Base-by-base conservation (phyloP, 2,329 filamentous ascomycete genomes). In the Exutisphaerella laricina region DNA sequence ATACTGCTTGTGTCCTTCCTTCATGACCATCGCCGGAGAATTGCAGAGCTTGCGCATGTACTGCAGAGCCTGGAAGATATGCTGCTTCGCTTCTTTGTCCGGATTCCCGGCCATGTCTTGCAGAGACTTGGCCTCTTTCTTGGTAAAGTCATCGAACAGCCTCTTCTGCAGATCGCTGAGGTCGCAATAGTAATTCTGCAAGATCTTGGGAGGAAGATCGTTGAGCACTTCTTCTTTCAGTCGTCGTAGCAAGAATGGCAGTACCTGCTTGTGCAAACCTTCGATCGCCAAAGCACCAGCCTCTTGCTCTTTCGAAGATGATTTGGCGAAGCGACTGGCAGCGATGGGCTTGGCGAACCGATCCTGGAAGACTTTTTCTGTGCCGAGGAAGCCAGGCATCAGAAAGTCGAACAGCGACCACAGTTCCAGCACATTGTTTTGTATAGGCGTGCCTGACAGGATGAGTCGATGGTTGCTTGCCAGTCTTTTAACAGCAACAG, bases 41-140 rank as follows among this genome's bases (percentile, higher is more conserved):
- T 98, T 98, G 76, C 92, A 98, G 4, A 98, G 79, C 70, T 97
- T 97, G 48, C 94, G 88, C 94, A 98, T 98, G 68, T 98, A 98
- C 64, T 98, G 94, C 32, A 98, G 70, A 3, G 94, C 92, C 65
- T 97, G 90, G 84, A 98, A 98, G 55, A 98, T 98, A 65, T 98
- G 92, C 64, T 94, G 86, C 66, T 98, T 98, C 53, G 88, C 83
- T 50, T 94, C 87, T 63, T 94, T 94, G 60, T 96, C 90, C 20
- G 85, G 82, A 20, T 81, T 82, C 10, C 84, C 82, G 9, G 90
- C 88, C 61, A 94, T 88, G 21, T 88, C 80, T 31, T 85, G 80
- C 23, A 98, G 77, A 50, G 87, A 85, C 66, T 88, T 94, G 59
- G 88, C 83, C 63, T 98, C 90, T 55, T 88, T 94, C 74, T 85